Evolutionary conservation across 352 stramenopile species (phyloP), one percentile per base, ranked within the genome.

Genomic region (Pythium folliculosum): DNA sequence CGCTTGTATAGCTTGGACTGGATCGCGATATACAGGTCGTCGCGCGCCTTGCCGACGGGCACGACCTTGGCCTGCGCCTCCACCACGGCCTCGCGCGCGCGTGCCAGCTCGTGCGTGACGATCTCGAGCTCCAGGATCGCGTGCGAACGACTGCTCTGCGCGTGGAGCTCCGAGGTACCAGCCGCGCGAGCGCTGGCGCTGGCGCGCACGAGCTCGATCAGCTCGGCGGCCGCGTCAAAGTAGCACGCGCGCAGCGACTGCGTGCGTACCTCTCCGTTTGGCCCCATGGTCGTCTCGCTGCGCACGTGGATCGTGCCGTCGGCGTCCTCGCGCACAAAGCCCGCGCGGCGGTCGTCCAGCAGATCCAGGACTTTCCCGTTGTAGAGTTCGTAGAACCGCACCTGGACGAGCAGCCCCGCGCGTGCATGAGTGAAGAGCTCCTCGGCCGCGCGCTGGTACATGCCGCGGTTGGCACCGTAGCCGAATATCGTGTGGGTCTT

Each of bases 401-500:
- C 60, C 57, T 89, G 80, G 8, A 89, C 38, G 16, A 86, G 69
- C 23, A 77, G 38, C 2, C 54, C 51, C 5, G 13, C 44, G 0
- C 48, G 43, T 5, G 37, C 61, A 7, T 32, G 12, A 12, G 52
- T 27, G 56, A 88, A 84, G 32, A 88, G 57, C 1, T 81, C 74
- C 13, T 66, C 53, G 2, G 81, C 54, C 8, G 80, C 69, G 27
- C 65, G 69, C 23, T 80, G 72, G 54, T 73, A 84, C 65, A 86
- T 71, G 19, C 80, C 77, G 2, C 65, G 64, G 37, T 83, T 76
- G 21, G 49, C n/a, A 1, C 55, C 74, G 37, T 88, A 86, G 23
- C 80, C 80, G 51, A 88, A 83, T 63, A 88, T 86, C 49, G 79
- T 86, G 66, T 88, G 79, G 19, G 79, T 88, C 74, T 88, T 88